Evolutionary conservation across 352 stramenopile genomes (phyloP), one percentile per base, ranked within the genome.

Genomic region (Aphanomyces cochlioides): DNA sequence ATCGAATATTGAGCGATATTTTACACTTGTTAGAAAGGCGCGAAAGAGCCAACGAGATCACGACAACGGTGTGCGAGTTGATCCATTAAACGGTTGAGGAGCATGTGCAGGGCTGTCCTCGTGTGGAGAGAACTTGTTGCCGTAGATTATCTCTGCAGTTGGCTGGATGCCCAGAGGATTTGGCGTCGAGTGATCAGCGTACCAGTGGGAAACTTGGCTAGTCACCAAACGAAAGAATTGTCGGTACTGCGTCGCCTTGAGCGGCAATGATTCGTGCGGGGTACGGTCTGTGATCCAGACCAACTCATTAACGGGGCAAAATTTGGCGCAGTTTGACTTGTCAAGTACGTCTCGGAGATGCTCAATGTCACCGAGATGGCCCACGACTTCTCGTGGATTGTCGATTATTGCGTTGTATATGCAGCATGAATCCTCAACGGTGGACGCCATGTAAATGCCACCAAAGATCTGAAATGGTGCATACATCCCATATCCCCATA

Each of bases 401-500:
- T 37, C 41, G 59, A 59, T 13, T 10, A 54, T 17, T n/a, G 40
- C 13, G 21, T 39, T 36, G 47, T 48, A 47, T 8, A 69, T 36
- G 7, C 38, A 19, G 36, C 70, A 73, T 15, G 70, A 73, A 17
- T 73, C 19, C 10, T n/a, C 70, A 8, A 74, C 70, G 12, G 43
- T 72, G 15, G 70, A 74, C 5, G 70, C 70, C 70, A 74, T 74
- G 61, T 73, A 74, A 40, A 74, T 74, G 8, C 70, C 70, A 37
- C 70, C 70, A 47, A 73, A 34, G 60, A 73, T 37, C 21, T 36
- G 19, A 19, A 69, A 15, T 7, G 65, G 43, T 37, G 48, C 5
- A n/a, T 34, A 38, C 3, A 45, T 12, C 3, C 70, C 70, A 5
- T 7, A 12, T 19, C 70, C 70, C 70, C 70, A 74, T 13, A 34